Base-by-base conservation (phyloP, 768 basidiomycete species). In the Phaeolepiota aurea region DNA sequence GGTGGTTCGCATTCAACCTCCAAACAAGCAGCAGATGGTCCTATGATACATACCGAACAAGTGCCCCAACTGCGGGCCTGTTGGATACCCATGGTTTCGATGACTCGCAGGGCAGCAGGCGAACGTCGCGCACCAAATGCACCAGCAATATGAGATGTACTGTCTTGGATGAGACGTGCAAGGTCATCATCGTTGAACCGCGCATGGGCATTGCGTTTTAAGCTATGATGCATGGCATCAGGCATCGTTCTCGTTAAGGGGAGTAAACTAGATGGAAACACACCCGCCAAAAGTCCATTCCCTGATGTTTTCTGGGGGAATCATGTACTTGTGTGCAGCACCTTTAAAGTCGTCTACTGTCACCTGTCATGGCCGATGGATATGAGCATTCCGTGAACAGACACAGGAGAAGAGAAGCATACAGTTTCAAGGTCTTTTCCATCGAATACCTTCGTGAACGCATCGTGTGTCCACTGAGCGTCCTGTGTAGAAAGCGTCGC, bases 111-210 rank as follows among this genome's bases (percentile, higher is more conserved):
- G 18, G 68, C 73, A 38, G 74, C 70, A 0, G 85, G 86, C 37
- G 71, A 80, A 5, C 81, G 78, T n/a, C 79, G 69, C 4, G 85
- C 84, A 41, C 70, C 66, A 61, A 76, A 88, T 1, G 83, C 74
- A 18, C 72, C 71, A 0, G 84, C 82, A 7, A 67, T 61, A 20
- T 58, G 58, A 31, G 74, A 71, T 1, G 79, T 86, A 4, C 82
- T 76, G 46, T 75, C 57, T 33, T 79, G 77, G 44, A 87, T 55
- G 37, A 86, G 66, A 5, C 63, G 54, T 1, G 84, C 81, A 3
- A 88, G 63, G 35, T 82, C 78, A 4, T 56, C 63, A 47, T 87
- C 81, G 14, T 64, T 58, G 59, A 87, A 90, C 4, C 64, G 60
- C n/a, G 76, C 76, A 40, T 69, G 58, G 3, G 56, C 35, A 22